Conservation (phyloP, 2,329 filamentous ascomycete species). For the Polytolypa hystricis region DNA sequence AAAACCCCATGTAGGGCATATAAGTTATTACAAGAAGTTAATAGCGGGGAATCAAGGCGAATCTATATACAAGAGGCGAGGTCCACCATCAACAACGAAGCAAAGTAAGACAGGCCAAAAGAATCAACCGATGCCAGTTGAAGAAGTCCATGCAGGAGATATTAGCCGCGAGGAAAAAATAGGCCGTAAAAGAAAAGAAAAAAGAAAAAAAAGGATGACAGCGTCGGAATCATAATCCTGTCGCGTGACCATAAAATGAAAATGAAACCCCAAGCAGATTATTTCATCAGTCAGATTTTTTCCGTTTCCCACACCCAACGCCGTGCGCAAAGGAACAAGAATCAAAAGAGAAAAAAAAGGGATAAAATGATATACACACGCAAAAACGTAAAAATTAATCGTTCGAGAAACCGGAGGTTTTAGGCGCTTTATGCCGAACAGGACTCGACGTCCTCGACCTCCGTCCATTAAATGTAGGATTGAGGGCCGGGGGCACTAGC, state of each 20-base stretch:
- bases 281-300: too few relatives aligned
- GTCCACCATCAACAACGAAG: too few relatives aligned
- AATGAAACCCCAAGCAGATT: too few relatives aligned
- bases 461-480: slow-evolving; percentile 38
- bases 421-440: slow-evolving; percentile 24
- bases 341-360: neutral
- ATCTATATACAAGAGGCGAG: too few relatives aligned
- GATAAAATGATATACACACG: slow-evolving; percentile 4
- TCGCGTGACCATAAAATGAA: too few relatives aligned
- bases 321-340: neutral
- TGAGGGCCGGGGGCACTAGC: slow-evolving; percentile 45
- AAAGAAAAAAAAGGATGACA: neutral
- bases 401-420: neutral
- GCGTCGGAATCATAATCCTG: neutral
- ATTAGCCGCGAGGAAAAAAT: neutral
- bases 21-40: too few relatives aligned
- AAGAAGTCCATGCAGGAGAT: neutral
- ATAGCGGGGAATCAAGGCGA: too few relatives aligned
- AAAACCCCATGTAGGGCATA: too few relatives aligned
- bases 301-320: too few relatives aligned
- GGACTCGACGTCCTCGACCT: slow-evolving; percentile 37
- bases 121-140: neutral
- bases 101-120: too few relatives aligned
- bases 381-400: too few relatives aligned
- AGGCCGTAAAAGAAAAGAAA: neutral